Base-by-base conservation (phyloP, 2,329 filamentous ascomycete species). In the Penicillium sp. region DNA sequence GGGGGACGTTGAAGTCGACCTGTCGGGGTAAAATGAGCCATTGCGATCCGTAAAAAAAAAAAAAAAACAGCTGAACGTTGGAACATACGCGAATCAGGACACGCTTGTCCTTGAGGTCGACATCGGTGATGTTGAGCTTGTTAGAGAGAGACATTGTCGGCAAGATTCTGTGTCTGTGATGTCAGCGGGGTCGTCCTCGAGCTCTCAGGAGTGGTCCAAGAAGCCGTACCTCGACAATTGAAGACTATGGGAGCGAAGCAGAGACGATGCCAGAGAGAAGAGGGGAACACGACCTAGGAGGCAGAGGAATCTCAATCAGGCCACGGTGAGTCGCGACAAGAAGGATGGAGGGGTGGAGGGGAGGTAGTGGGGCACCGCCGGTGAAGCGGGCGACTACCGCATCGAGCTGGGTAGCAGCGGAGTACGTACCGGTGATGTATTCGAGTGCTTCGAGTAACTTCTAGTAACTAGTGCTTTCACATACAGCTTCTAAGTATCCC, bases 1-100 rank as follows among this genome's bases (percentile, higher is more conserved):
- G 92, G 66, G 95, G 95, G 59, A 99, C 96, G 82, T 99, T 99
- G 89, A 99, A 99, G 87, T 99, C 95, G 79, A 99, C 94, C 93
- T 96, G 38, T 45, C 8, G 41, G 15, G 20, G 20, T 54, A 43
- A 50, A 38, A 45, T 66, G 43, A 63, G 60, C 54, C 25, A 60
- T 63, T 60, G 55, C 4, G 1, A 28, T 20, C 47, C 22, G 22
- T 37, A 11, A 43, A 17, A 20, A 20, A 20, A 20, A 20, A 20
- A 20, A 52, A 50, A 25, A 55, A 58, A 73, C 67, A 71, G 72
- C 64, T 61, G 6, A 11, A n/a, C n/a, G 3, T 41, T 15, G 8
- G 0, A 62, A 83, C 90, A 79, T 86, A 96, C 95, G 75, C 95
- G 90, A 79, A 99, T 97, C 73, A 99, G 86, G 80, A 98, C 95